Evolutionary conservation across 2,329 filamentous ascomycete species (phyloP), one percentile per base, ranked within the genome.

Genomic region (Colletotrichum musae): DNA sequence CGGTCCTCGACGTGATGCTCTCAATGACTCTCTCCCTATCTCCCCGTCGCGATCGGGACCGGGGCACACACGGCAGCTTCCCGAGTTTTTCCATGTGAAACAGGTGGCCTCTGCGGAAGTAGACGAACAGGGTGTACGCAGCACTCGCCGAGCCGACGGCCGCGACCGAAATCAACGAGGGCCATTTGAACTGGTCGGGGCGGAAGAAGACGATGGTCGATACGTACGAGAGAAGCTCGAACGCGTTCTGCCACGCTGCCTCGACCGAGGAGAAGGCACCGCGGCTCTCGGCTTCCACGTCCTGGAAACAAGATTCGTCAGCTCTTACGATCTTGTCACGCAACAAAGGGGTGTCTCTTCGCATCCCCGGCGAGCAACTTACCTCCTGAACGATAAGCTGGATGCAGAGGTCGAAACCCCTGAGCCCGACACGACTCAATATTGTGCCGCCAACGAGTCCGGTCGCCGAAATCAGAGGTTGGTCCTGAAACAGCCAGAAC

Each of bases 211-310:
- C 75, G 68, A 93, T 89, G 0, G 92, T 94, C 0, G 86, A 85
- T 0, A 84, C 84, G 74, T 89, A 94, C 0, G 91, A 90, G 1
- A 90, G 77, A 56, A 94, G 83, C 77, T 94, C 92, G 70, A 93
- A 94, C 0, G 87, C 72, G 70, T 90, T 94, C 76, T 94, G 92
- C 47, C 90, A 84, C 0, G 89, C 86, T 9, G 89, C 86, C 77
- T 95, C 93, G 7, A 89, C 86, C 0, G 91, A 83, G 0, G 92
- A 94, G 73, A 95, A 94, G 0, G 85, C 81, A 1, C 91, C 92
- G n/a, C 93, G 87, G 47, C 83, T 77, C n/a, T 83, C 78, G 16
- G 82, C 79, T 48, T 87, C 82, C 21, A 91, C 84, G 62, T 87
- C 85, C 88, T 90, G 45, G 1, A 32, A 28, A 2, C 5, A 7